Base-by-base conservation (phyloP, 345 rosid species). In the Turritis glabra region DNA sequence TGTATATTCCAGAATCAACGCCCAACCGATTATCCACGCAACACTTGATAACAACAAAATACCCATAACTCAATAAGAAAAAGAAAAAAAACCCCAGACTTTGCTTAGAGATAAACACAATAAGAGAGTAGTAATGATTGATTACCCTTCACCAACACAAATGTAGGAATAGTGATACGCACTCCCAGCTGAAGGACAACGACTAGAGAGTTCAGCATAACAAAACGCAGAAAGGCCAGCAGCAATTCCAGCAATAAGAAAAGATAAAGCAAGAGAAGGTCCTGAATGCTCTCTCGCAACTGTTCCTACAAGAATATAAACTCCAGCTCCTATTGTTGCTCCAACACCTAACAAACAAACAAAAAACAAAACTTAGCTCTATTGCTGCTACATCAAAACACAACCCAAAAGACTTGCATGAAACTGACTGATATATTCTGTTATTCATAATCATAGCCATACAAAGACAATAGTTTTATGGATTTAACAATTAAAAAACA, bases 241-340 rank as follows among this genome's bases (percentile, higher is more conserved):
- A 12, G 99, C 97, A 29, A 90, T 81, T 71, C 96, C 99, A 84
- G 99, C 99, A 18, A 91, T 85, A 19, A 94, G 85, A 56, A 94
- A 94, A 0, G 99, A 94, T 69, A 94, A 77, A 56, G 97, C 77
- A 5, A 94, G 88, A 60, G 99, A 90, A 1, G 99, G 99, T 75
- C 99, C 99, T 15, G 97, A 82, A 73, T 90, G 97, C 85, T 94
- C 99, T 83, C 99, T 86, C 25, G 99, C 99, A 54, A 94, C 99
- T 13, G 99, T 91, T 67, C 99, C 99, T 10, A 92, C 97, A 29
- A 94, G 97, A 69, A 94, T 89, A 82, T 94, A 94, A 15, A 94
- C 99, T 75, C 99, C 99, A 51, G 99, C 99, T 77, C 99, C 99
- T 47, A 94, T 90, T 2, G 99, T 94, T 60, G 99, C 84, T 74